Percentiles rank a stretch among this genome's conserved stretches.
Evolutionary conservation across 306 rosid species (phyloP).

Genomic region (Cyamopsis tetragonoloba): DNA sequence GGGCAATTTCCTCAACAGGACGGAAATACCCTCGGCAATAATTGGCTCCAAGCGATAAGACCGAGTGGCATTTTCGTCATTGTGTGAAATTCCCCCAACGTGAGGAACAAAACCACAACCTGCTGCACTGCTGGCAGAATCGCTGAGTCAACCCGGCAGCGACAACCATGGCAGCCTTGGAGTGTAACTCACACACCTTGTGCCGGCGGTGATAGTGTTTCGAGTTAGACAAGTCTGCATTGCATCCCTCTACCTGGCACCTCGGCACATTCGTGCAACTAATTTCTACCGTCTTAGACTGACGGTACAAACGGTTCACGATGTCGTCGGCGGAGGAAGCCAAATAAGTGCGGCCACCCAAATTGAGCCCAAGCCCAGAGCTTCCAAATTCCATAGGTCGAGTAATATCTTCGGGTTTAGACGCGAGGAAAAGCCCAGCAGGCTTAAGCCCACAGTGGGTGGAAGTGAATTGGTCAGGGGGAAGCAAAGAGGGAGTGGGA

Average conservation of each 20-base stretch:
- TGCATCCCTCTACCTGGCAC: conserved; percentile 81
- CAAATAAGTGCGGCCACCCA: conserved; percentile 73
- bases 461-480: conserved; percentile 28
- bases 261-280: conserved; percentile 31
- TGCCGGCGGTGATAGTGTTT: conserved; percentile 90
- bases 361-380: conserved; percentile 59
- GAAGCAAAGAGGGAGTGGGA: background rate
- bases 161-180: conserved; percentile 73
- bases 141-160: conserved; percentile 87
- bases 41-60: background rate
- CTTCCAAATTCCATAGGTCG: conserved; percentile 37
- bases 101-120: conserved; percentile 31
- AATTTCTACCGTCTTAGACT: conserved; percentile 24
- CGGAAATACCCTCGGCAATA: conserved; percentile 39
- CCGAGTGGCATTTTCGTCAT: conserved; percentile 29
- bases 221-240: conserved; percentile 60
- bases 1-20: conserved; percentile 21
- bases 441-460: conserved; percentile 7
- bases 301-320: conserved; percentile 52
- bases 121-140: conserved; percentile 94
- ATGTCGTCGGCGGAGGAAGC: conserved; percentile 44
- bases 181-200: conserved; percentile 86
- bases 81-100: background rate
- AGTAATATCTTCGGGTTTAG: conserved; percentile 27
- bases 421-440: conserved; percentile 37